phyloP scores from a whole-genome alignment of 495 filamentous ascomycete genomes.

The Peziza echinospora region DNA sequence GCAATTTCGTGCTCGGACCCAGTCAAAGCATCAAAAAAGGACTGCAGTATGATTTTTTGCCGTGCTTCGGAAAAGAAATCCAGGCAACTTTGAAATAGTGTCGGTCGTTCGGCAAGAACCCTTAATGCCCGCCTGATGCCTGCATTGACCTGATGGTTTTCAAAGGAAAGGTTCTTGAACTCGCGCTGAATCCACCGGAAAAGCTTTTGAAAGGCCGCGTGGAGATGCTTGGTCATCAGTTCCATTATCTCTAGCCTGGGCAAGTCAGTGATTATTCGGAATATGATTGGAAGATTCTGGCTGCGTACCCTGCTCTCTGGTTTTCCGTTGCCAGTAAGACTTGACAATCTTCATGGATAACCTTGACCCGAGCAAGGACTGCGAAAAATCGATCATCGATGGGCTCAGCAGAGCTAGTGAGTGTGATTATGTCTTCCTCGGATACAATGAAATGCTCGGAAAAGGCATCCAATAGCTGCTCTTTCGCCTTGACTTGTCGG shows the following conservation, averaged over 20 bases:
- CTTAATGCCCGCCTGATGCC: slow-evolving; percentile 67
- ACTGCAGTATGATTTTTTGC: slow-evolving; percentile 67
- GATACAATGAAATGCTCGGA: slow-evolving; percentile 65
- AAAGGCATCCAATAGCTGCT: slow-evolving; percentile 62
- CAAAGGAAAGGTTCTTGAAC: slow-evolving; percentile 77
- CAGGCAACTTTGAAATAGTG: slow-evolving; percentile 77
- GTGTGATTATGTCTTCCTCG: slow-evolving; percentile 46
- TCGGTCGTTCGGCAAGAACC: slow-evolving; percentile 73
- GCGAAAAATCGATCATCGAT: slow-evolving; percentile 74
- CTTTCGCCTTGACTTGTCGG: slow-evolving; percentile 62
- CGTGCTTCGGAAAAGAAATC: slow-evolving; percentile 85
- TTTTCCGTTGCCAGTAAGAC: slow-evolving; percentile 75
- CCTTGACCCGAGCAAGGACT: slow-evolving; percentile 59
- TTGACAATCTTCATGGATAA: slow-evolving; percentile 70
- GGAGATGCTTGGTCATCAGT: slow-evolving; percentile 63
- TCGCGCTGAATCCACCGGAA: slow-evolving; percentile 88
- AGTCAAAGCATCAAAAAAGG: slow-evolving; percentile 79
- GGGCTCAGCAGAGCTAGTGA: slow-evolving; percentile 57
- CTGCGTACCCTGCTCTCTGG: slow-evolving; percentile 32
- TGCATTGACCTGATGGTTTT: slow-evolving; percentile 79
- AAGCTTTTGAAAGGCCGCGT: slow-evolving; percentile 79
- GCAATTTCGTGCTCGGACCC: slow-evolving; percentile 31
- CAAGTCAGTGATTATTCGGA: slow-evolving; percentile 4
- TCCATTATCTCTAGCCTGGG: slow-evolving; percentile 56
- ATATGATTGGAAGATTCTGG: slow-evolving; percentile 30